Evolutionary conservation across 176 grass and related monocot species (phyloP), one percentile per base, ranked within the genome.

Genomic region (Eleusine indica): DNA sequence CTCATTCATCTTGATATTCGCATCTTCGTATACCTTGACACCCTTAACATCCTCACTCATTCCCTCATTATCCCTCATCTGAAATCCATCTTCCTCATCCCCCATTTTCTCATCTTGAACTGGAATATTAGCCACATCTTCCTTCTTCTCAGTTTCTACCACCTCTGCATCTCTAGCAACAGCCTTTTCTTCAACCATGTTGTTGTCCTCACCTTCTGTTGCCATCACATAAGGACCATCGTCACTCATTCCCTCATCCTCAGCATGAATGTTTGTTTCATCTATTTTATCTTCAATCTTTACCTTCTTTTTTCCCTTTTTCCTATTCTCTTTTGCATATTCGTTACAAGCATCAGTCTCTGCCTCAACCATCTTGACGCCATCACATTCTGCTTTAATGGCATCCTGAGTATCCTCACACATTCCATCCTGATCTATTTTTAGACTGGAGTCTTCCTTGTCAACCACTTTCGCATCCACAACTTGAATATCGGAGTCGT

Each of bases 351-450:
- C 64, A 68, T 86, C 54, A 78, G 5, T 42, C 35, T 76, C 42
- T 42, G 58, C 68, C 68, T 87, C 69, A 70, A 38, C 49, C 22
- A 66, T 83, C 64, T 72, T 81, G 37, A 42, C 25, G 84, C 74
- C 82, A 38, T 86, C 42, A 44, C 42, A 1, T 44, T 44, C 42
- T 44, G 42, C 42, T 44, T 7, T 5, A 8, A 8, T 85, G 66
- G 28, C 69, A 4, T 76, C 74, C 38, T 39, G 8, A 41, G 17
- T 22, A 76, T 41, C 8, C 19, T 22, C 53, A 76, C 2, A 25
- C 13, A 42, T 61, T 42, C 53, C n/a, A 52, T 42, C 74, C 0
- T 32, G 52, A 76, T 42, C 35, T 41, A 60, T 19, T 13, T n/a
- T 41, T 21, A 41, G 54, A 61, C 19, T 25, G 7, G 37, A 32